Evolutionary conservation across 2,329 filamentous ascomycete species (phyloP).

Genomic region (Polychaeton citri): DNA sequence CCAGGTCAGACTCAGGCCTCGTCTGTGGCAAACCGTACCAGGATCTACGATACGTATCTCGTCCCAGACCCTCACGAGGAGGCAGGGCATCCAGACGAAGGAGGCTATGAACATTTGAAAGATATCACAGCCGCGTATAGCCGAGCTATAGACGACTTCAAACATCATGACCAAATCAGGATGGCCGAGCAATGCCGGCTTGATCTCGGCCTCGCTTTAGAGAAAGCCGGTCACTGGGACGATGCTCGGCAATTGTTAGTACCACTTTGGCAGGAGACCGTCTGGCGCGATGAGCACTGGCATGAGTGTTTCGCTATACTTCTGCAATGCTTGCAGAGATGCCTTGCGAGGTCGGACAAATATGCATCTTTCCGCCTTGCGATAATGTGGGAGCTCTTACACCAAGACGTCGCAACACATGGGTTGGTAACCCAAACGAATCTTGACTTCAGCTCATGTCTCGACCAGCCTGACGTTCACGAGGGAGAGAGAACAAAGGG

Average conservation of each 20-base stretch:
- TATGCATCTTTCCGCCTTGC: not conserved
- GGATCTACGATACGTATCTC: slow-evolving; percentile 47
- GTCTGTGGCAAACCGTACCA: slow-evolving; percentile 39
- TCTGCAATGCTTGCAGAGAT: slow-evolving; percentile 30
- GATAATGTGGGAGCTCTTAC: slow-evolving; percentile 42
- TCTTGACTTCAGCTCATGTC: not conserved
- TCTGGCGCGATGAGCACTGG: slow-evolving; percentile 50
- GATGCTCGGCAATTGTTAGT: slow-evolving; percentile 39
- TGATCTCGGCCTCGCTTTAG: slow-evolving; percentile 41
- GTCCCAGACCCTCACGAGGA: slow-evolving; percentile 46
- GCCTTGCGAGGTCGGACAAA: not conserved
- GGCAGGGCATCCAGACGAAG: slow-evolving; percentile 28
- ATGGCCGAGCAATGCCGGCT: slow-evolving; percentile 42
- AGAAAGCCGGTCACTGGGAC: slow-evolving; percentile 35
- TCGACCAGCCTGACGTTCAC: not conserved
- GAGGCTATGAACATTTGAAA: slow-evolving; percentile 37
- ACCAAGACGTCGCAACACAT: slow-evolving; percentile 1
- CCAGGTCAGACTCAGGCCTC: slow-evolving; percentile 43
- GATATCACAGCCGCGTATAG: slow-evolving; percentile 36
- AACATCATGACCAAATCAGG: slow-evolving; percentile 37
- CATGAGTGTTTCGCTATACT: slow-evolving; percentile 42
- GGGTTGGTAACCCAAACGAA: not conserved
- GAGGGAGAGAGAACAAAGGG: slow-evolving; percentile 2
- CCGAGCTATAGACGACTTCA: slow-evolving; percentile 36
- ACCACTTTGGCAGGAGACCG: slow-evolving; percentile 41